These are phyloP conservation scores for Remersonia thermophila DNA, from an alignment of 2,329 filamentous ascomycete species.

Conservation along the genomic window DNA sequence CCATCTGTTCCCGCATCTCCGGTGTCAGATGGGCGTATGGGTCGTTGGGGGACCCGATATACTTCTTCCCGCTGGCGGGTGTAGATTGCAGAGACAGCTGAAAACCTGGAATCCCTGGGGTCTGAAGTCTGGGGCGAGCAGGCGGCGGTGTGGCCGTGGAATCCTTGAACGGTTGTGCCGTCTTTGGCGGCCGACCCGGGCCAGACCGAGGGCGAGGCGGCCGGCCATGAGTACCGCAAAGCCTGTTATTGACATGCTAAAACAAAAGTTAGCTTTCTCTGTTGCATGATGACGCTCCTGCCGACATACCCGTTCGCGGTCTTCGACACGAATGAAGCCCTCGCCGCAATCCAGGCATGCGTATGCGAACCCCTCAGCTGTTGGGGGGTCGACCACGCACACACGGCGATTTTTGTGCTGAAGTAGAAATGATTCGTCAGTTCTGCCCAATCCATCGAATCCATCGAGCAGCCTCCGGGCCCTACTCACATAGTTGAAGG, in stretches of 20 bases:
- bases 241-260: conserved; percentile 29
- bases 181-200: conserved; percentile 15
- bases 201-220: conserved; percentile 1
- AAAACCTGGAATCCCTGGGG: too few species aligned
- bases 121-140: too few species aligned
- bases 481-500: conserved; percentile 15
- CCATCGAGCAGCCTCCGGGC: not conserved
- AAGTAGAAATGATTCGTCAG: not conserved
- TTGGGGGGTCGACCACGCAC: conserved; percentile 14
- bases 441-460: too few species aligned
- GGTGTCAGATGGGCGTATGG: conserved; percentile 34
- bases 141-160: too few species aligned
- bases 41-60: conserved; percentile 18
- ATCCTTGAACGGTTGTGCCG: too few species aligned
- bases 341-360: conserved; percentile 16
- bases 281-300: too few species aligned
- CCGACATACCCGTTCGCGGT: conserved; percentile 3
- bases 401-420: conserved; percentile 14
- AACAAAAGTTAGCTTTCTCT: too few species aligned
- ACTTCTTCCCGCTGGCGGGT: too few species aligned
- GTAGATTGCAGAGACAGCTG: conserved; percentile 5
- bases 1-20: conserved; percentile 20
- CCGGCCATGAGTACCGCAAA: conserved; percentile 30
- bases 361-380: conserved; percentile 12
- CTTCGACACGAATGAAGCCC: conserved; percentile 9